Percentiles rank a stretch among this genome's conserved stretches.
Evolutionary conservation across 306 rosid genomes (phyloP).

Genomic region (Acacia confusa): DNA sequence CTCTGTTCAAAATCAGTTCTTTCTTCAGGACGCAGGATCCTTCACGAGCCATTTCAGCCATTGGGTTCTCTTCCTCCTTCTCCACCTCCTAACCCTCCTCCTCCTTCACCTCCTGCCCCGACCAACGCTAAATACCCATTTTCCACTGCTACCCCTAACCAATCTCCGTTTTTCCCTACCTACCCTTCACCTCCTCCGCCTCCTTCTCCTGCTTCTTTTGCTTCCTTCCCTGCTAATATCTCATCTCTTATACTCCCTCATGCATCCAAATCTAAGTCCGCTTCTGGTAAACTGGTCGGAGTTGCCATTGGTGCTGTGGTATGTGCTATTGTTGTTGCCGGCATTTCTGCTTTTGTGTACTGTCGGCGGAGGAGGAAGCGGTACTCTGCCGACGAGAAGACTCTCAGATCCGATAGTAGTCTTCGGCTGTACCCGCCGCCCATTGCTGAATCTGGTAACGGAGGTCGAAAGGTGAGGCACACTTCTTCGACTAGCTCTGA

Average conservation of each 20-base stretch:
- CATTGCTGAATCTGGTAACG: constrained; percentile 33
- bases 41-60: constrained; percentile 69
- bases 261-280: constrained; percentile 39
- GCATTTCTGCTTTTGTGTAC: constrained; percentile 49
- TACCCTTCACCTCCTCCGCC: constrained; percentile 71
- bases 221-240: constrained; percentile 91
- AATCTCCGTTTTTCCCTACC: constrained; percentile 81
- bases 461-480: constrained; percentile 34
- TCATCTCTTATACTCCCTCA: constrained; percentile 77
- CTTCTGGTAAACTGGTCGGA: constrained; percentile 52
- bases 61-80: constrained; percentile 50
- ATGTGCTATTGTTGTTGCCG: constrained; percentile 31
- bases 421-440: constrained; percentile 41
- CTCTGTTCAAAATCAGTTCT: constrained; percentile 17
- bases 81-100: constrained; percentile 41
- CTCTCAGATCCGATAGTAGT: constrained; percentile 56
- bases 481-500: constrained; percentile 61
- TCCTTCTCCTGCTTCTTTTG: constrained; percentile 57
- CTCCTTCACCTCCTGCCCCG: constrained; percentile 23
- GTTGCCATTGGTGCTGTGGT: constrained; percentile 50
- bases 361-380: constrained; percentile 44
- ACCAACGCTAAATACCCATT: constrained; percentile 57
- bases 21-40: constrained; percentile 46
- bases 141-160: constrained; percentile 49
- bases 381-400: constrained; percentile 44